Evolutionary conservation across 306 rosid genomes (phyloP), one percentile per base, ranked within the genome.

Genomic region (Crataegus laevigata): DNA sequence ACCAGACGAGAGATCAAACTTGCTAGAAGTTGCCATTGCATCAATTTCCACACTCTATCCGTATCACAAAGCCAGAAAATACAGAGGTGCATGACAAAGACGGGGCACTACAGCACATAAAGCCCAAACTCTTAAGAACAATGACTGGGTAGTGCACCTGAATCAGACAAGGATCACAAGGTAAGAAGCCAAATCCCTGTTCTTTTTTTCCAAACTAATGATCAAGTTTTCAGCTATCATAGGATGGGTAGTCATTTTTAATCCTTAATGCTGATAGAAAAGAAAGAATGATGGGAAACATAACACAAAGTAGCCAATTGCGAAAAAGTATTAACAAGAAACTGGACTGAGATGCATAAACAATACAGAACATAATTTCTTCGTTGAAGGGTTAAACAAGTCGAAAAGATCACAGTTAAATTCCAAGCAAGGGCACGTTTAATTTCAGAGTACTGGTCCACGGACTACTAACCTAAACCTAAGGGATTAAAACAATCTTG

Each of bases 21-120:
- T 94, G 88, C 92, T 84, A 82, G 98, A 84, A 71, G 93, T 87
- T 76, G 97, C 89, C 99, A 94, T 92, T 84, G 88, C 84, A 84
- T 87, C 86, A 90, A 81, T 89, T 80, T 74, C 86, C 83, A 71
- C 79, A 83, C 88, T 82, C 85, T 73, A 80, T 78, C 85, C 79
- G 83, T 81, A 77, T 70, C 78, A 87, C 76, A 80, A 80, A 78
- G 87, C 87, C 83, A 77, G 74, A 84, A 79, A 82, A 87, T 75
- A 86, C 77, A 78, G 78, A 81, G 84, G 90, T 61, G 94, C 91
- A 88, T 87, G 89, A 85, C 91, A 90, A 85, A 84, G 82, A 71
- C 75, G 76, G 63, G 42, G 42, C 77, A 71, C 82, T 59, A 75
- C 60, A 71, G 87, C 85, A 78, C 92, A 92, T 87, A 78, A 78